These are phyloP conservation scores for Fraxinus floribunda DNA, from an alignment of 305 asterid species.

Conservation along the genomic window DNA sequence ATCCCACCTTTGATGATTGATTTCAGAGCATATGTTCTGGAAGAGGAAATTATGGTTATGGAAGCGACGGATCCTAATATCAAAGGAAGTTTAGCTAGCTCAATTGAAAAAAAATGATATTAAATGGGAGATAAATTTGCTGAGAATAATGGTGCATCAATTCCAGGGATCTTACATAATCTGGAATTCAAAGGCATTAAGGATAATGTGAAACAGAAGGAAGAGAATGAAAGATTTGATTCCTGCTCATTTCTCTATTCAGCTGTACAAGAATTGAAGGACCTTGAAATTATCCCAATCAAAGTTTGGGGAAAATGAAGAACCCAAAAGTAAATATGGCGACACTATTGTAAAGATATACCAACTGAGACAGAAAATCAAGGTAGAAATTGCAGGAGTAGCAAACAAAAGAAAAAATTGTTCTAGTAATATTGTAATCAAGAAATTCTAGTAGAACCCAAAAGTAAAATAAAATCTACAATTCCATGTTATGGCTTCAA, in stretches of 20 bases:
- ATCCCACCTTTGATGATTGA: conserved; percentile 68
- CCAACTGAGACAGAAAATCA: not conserved
- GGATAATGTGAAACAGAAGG: conserved; percentile 36
- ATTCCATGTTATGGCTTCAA: not conserved
- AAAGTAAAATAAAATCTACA: not conserved
- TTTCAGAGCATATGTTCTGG: conserved; percentile 50
- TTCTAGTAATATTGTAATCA: not conserved
- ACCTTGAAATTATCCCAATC: conserved; percentile 1
- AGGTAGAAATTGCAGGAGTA: not conserved
- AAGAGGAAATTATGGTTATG: conserved; percentile 46
- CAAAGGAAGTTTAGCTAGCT: conserved; percentile 38
- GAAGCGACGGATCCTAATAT: conserved; percentile 38
- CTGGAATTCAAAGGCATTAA: conserved; percentile 54
- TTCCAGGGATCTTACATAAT: conserved; percentile 62
- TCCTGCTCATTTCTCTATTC: conserved; percentile 14
- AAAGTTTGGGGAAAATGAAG: not conserved
- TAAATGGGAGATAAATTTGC: conserved; percentile 55
- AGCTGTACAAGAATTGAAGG: conserved; percentile 19
- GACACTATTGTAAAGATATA: not conserved
- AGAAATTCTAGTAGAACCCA: not conserved
- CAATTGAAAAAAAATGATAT: conserved; percentile 63
- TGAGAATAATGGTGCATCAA: conserved; percentile 39
- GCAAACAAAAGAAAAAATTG: not conserved
- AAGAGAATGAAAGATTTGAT: conserved; percentile 34
- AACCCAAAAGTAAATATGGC: not conserved